Base-by-base conservation (phyloP, 495 filamentous ascomycete genomes). In the Aspergillus saccharolyticus region DNA sequence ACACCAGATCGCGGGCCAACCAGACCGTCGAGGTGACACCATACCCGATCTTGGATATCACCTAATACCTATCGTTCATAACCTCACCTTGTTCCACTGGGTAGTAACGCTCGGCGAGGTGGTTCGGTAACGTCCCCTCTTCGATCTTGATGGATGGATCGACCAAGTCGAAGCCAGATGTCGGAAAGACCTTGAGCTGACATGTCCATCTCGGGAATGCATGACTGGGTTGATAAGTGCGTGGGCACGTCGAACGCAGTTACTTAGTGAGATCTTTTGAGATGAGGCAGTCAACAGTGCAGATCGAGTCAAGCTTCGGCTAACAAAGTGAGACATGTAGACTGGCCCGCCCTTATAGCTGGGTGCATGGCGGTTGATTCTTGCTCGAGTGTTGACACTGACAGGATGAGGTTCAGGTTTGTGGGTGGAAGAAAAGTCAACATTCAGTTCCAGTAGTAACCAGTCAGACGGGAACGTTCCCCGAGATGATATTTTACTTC, bases 11-110 rank as follows among this genome's bases (percentile, higher is more conserved):
- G 9, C 67, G 66, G 18, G 71, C 77, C 22, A 84, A 66, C 80
- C 79, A 83, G 33, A 80, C 78, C 1, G 73, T 81, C 1, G 70
- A 74, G 22, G 67, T 76, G 0, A 69, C 68, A 21, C 79, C 78
- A 22, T 64, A 71, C 2, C 79, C 78, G 21, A 82, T 66, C 49
- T 84, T 84, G 58, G 78, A 72, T 16, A 75, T 60, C 20, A 78
- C 70, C 39, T 71, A 64, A 60, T 78, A 82, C 16, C 69, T 63
- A 47, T 59, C 52, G 39, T 68, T 59, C 20, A 82, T 58, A 7
- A 59, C 54, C 42, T 82, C 76, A 0, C 71, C 75, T 10, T 80
- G 59, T 8, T 69, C 53, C 3, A 76, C 66, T 2, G 79, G 79
- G 61, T 82, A 74, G 59, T 66, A 68, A 43, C 63, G 65, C 16